Conservation (phyloP, 139 green algal genomes). For the Tetradesmus lagerheimii region DNA sequence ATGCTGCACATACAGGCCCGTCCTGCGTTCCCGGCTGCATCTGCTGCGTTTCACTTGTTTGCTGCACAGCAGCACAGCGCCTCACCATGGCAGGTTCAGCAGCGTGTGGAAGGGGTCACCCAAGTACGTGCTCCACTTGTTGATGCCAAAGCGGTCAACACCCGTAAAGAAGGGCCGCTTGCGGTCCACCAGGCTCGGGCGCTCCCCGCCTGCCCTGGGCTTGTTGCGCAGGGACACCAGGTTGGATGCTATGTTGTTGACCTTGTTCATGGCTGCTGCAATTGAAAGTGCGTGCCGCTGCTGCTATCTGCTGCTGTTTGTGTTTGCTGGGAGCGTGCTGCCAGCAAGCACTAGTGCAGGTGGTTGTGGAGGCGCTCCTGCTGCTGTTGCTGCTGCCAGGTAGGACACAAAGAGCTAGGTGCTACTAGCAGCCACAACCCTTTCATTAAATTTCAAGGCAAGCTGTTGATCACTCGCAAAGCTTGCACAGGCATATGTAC, state of each 20-base stretch:
- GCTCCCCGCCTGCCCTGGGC: not conserved
- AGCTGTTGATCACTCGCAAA: too few species aligned
- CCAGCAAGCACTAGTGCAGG: not conserved
- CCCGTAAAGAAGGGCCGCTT: conserved; percentile 62
- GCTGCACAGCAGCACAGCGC: not conserved
- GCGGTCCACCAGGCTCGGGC: conserved; percentile 41
- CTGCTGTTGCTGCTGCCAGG: conserved; percentile 8
- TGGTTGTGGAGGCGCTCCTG: not conserved
- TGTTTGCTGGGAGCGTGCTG: not conserved
- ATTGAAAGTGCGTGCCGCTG: not conserved
- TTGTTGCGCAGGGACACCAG: conserved; percentile 31
- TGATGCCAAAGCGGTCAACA: conserved; percentile 62
- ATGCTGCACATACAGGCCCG: not conserved
- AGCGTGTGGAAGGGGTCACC: conserved; percentile 72
- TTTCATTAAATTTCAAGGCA: not conserved
- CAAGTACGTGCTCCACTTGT: conserved; percentile 24
- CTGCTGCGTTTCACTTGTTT: too few species aligned
- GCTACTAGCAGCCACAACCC: not conserved
- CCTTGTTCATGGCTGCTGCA: not conserved
- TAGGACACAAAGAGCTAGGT: not conserved
- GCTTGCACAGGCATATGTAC: not conserved
- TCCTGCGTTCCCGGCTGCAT: too few species aligned
- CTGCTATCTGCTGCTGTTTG: not conserved
- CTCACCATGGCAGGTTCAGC: conserved; percentile 61
- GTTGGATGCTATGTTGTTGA: conserved; percentile 11